These are phyloP conservation scores for Nectriaceae sp. DNA, from an alignment of 2,329 filamentous ascomycete species.

Conservation along the genomic window DNA sequence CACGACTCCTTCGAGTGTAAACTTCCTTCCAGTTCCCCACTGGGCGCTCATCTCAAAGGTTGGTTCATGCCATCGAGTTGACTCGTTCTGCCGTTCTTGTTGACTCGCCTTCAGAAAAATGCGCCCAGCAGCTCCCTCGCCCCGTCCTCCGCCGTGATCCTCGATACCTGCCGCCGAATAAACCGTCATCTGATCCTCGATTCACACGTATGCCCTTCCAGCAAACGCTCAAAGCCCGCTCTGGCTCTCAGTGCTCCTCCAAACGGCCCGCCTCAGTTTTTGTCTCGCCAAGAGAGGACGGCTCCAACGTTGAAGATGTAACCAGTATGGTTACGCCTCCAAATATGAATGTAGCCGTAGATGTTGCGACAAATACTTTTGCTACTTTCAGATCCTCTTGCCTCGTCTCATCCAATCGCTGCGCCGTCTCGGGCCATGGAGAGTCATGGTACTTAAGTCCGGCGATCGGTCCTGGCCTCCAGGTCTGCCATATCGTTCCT, in stretches of 20 bases:
- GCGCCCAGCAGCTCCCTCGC: constrained; percentile 2
- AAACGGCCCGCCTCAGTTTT: constrained; percentile 10
- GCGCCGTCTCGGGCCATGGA: constrained; percentile 20
- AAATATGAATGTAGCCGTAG: constrained; percentile 2
- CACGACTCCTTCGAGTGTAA: constrained; percentile 3
- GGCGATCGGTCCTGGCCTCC: constrained; percentile 12
- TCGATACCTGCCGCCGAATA: constrained; percentile 10
- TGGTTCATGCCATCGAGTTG: not conserved
- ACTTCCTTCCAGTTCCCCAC: not conserved
- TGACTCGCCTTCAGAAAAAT: constrained; percentile 1
- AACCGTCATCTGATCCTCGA: not conserved
- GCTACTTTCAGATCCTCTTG: constrained; percentile 2
- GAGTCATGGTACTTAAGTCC: constrained; percentile 14
- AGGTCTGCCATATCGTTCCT: constrained; percentile 24
- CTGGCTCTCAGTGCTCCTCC: constrained; percentile 1
- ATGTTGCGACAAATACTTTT: not conserved
- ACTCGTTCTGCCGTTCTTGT: not conserved
- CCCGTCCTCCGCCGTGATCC: constrained; percentile 1
- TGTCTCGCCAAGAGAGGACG: not conserved
- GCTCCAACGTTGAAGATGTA: constrained; percentile 2
- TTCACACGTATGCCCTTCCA: constrained; percentile 3
- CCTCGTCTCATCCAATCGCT: constrained; percentile 4
- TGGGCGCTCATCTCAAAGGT: constrained; percentile 4
- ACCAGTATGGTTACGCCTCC: constrained; percentile 6
- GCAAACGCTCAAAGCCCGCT: not conserved